Evolutionary conservation across 306 rosid species (phyloP), one percentile per base, ranked within the genome.

Genomic region (Fagus sylvatica): DNA sequence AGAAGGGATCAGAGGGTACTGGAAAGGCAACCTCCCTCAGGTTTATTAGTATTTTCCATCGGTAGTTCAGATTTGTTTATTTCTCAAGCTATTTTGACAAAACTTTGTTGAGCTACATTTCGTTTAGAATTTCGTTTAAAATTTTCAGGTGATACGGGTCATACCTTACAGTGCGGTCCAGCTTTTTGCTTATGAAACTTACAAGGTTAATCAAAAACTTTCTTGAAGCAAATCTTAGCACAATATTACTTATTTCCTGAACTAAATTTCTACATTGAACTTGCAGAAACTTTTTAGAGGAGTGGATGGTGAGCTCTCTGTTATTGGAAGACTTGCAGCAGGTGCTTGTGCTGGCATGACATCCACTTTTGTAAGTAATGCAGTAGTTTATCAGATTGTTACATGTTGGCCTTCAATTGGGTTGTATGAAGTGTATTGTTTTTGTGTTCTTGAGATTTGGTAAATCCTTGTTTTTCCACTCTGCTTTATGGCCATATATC

Each of bases 281-380:
- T 70, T 81, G 46, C 84, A 93, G 98, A 91, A 93, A 85, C 39
- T 93, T 60, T 91, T 93, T 79, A 86, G 81, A 81, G 84, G 93
- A 76, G 73, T 77, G 78, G 80, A 93, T 85, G 94, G 88, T 54
- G 97, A 93, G 65, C 96, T 93, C 46, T 91, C 98, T 76, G 90
- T 93, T 80, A 59, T 87, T 70, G 98, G 91, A 82, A 88, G 98
- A 85, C 98, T 93, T 69, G 85, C 96, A 33, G 98, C 98, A n/a
- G 98, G 98, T 80, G 98, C 97, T 83, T 91, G 90, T 89, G 98
- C 97, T 34, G 98, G 98, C 80, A 93, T 93, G 98, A 93, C 98
- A 72, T 89, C 98, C 61, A 93, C 98, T 80, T 86, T 91, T 83
- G 98, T 93, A 72, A 89, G 98, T 81, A 68, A 53, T 77, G 68